Base-by-base conservation (phyloP, 164 flowering plant species). In the grape (Vitis vinifera) region DNA sequence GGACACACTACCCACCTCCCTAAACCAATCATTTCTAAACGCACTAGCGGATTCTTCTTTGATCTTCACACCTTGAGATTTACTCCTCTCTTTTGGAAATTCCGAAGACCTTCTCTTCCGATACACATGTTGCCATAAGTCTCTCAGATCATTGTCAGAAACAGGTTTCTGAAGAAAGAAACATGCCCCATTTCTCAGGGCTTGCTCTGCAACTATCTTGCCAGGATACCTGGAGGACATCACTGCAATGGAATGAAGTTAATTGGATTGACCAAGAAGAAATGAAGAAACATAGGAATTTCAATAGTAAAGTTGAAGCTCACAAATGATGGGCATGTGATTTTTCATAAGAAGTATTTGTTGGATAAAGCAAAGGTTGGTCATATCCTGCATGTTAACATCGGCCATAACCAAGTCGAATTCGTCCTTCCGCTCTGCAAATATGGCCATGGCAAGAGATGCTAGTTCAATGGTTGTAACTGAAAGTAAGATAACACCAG, bases 61-160 rank as follows among this genome's bases (percentile, higher is more conserved):
- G 14, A 64, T 71, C 11, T 48, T 52, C 9, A 44, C 23, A 55
- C 29, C 66, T 16, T 6, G 11, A 67, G 12, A 31, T 14, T 52
- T 53, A 6, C 49, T 50, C 10, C 8, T n/a, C 19, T 23, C 6
- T 10, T 29, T 16, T 11, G 2, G 27, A 23, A 23, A 23, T 23
- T 11, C 2, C n/a, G 73, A 23, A 0, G n/a, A 29, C 8, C 4
- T 37, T 6, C 23, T 51, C 70, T 51, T 69, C 59, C 66, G 59
- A 30, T 29, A 71, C 27, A 59, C 78, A 48, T 74, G 69, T 65
- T 77, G 83, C 83, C 80, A 80, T 8, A 80, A 10, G 23, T 56
- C 12, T 47, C 62, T 69, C 47, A 73, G 58, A 48, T 74, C 68
- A 9, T 59, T 62, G 8, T 2, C 2, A 11, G 59, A 37, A 7